A percentile compares a stretch with the other conserved stretches of the same genome.
These are phyloP conservation scores for Daldinia bambusicola DNA, from an alignment of 495 filamentous ascomycete genomes.

Conservation along the genomic window DNA sequence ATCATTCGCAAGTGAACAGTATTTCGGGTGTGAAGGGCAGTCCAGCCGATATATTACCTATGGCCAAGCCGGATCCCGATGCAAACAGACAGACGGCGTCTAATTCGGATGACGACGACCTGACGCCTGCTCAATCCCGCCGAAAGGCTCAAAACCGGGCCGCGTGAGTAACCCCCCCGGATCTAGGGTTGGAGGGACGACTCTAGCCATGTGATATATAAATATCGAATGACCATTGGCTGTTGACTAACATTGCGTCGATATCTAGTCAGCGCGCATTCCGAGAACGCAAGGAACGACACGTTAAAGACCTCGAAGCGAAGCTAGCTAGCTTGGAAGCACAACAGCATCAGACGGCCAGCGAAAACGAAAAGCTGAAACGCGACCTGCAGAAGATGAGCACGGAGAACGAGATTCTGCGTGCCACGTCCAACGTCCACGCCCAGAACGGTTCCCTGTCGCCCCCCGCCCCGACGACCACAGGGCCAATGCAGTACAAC, in stretches of 20 bases:
- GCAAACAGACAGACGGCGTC: slow-evolving; percentile 53
- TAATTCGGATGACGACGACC: slow-evolving; percentile 66
- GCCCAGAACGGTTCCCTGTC: slow-evolving; percentile 44
- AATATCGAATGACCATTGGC: neutral
- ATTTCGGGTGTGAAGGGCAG: slow-evolving; percentile 36
- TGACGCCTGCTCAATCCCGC: slow-evolving; percentile 82
- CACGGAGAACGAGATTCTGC: slow-evolving; percentile 94
- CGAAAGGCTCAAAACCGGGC: slow-evolving; percentile 96
- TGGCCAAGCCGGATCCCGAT: slow-evolving; percentile 54
- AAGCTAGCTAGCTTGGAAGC: slow-evolving; percentile 81
- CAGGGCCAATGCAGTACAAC: slow-evolving; percentile 78
- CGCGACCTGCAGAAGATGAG: slow-evolving; percentile 79
- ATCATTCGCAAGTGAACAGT: slow-evolving; percentile 46
- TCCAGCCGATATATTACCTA: slow-evolving; percentile 48
- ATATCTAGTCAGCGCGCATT: slow-evolving; percentile 86
- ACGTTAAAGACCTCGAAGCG: slow-evolving; percentile 89
- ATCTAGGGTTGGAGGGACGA: slow-evolving; percentile 2
- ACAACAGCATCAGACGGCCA: slow-evolving; percentile 53
- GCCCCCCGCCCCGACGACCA: slow-evolving; percentile 50
- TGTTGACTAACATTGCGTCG: slow-evolving; percentile 25
- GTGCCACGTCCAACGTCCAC: slow-evolving; percentile 70
- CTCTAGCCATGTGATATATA: slow-evolving; percentile 4
- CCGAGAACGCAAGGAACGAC: slow-evolving; percentile 93
- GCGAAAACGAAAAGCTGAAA: slow-evolving; percentile 85
- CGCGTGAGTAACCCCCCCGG: slow-evolving; percentile 72